These are phyloP conservation scores for Emmonsiellopsis sp. DNA, from an alignment of 2,329 filamentous ascomycete species.

Conservation along the genomic window DNA sequence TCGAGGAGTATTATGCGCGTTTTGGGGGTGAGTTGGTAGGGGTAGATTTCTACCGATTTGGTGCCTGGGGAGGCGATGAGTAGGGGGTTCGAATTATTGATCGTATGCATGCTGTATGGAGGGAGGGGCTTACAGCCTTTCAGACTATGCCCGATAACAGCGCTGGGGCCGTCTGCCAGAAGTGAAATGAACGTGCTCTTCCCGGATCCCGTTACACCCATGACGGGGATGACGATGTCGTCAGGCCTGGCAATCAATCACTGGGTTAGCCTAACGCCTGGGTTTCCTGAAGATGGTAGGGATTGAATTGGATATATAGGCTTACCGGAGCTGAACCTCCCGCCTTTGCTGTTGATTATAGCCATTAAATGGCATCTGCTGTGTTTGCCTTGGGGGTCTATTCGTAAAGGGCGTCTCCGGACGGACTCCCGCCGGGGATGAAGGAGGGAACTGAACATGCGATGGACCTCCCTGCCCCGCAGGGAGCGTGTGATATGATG, in stretches of 20 bases:
- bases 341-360: neutral
- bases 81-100: neutral
- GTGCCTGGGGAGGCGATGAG: slow-evolving; percentile 1
- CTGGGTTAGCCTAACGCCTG: too few species aligned
- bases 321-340: neutral
- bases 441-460: neutral
- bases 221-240: slow-evolving; percentile 4
- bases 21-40: neutral
- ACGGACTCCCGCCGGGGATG: neutral
- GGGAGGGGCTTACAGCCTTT: slow-evolving; percentile 3
- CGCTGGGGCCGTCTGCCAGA: neutral
- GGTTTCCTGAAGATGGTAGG: too few species aligned
- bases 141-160: slow-evolving; percentile 5
- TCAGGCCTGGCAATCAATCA: neutral
- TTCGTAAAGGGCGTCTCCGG: neutral
- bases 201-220: slow-evolving; percentile 8
- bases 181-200: slow-evolving; percentile 10
- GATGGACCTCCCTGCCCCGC: neutral
- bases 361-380: neutral
- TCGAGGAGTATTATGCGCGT: slow-evolving; percentile 8
- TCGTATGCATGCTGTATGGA: neutral
- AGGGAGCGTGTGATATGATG: neutral
- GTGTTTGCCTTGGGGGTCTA: neutral
- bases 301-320: too few species aligned
- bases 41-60: neutral